A percentile compares a stretch with the other conserved stretches of the same genome.
phyloP scores from a whole-genome alignment of 495 filamentous ascomycete species.

The Antarctomyces pellizariae region DNA sequence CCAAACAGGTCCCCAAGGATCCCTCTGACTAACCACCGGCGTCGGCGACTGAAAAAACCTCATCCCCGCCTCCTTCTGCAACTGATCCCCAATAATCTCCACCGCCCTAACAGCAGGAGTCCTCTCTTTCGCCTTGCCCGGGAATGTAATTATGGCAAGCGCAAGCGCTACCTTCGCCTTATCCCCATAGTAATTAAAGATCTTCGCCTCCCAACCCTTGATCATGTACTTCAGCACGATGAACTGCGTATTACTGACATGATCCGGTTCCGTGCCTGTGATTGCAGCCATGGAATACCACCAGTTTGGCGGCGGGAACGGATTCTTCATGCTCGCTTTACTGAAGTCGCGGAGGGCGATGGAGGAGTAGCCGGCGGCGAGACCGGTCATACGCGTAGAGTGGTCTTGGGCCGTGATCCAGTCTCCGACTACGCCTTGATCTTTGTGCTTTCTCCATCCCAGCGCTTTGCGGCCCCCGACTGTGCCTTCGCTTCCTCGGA shows the following conservation, averaged over 20 bases:
- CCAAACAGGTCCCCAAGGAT: too few relatives aligned
- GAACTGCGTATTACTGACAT: constrained; percentile 56
- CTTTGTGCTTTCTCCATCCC: constrained; percentile 46
- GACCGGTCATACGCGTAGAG: constrained; percentile 58
- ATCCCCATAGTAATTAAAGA: constrained; percentile 56
- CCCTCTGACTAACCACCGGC: too few relatives aligned
- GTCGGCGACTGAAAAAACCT: too few relatives aligned
- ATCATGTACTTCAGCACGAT: constrained; percentile 58
- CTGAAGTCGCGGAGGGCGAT: constrained; percentile 62
- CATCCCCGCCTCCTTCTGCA: constrained; percentile 35
- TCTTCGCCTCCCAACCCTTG: constrained; percentile 39
- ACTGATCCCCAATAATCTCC: constrained; percentile 30
- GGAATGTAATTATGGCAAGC: constrained; percentile 43
- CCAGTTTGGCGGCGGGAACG: constrained; percentile 56
- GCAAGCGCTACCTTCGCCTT: constrained; percentile 39
- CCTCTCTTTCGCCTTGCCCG: constrained; percentile 23
- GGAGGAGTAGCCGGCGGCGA: constrained; percentile 65
- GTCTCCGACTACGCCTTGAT: too few relatives aligned
- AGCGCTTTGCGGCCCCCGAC: constrained; percentile 39
- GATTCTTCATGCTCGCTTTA: constrained; percentile 38
- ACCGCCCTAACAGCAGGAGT: constrained; percentile 32
- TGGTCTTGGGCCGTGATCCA: constrained; percentile 46
- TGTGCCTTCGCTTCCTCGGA: constrained; percentile 52
- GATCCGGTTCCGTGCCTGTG: constrained; percentile 37
- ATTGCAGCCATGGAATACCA: constrained; percentile 57